Conservation (phyloP, 2,329 filamentous ascomycete genomes). For the Apiospora arundinis region DNA sequence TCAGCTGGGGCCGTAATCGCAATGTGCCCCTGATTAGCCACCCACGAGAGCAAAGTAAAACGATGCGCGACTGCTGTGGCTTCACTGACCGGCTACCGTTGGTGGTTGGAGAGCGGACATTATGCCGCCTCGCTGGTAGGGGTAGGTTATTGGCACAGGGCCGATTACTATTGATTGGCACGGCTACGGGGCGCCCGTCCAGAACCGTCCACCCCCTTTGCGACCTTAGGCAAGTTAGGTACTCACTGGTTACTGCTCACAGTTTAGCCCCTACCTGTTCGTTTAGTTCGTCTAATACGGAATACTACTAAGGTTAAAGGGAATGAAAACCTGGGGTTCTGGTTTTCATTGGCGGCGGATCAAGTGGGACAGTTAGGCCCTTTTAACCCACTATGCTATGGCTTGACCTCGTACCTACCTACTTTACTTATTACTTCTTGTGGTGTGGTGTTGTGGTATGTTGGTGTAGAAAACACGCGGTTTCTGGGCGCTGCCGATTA, state of each 20-base stretch:
- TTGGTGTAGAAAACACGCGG: neutral
- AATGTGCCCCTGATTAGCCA: too few relatives aligned
- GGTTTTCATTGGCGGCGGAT: conserved; percentile 1
- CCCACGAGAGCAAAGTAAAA: neutral
- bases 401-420: neutral
- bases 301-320: neutral
- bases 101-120: conserved; percentile 2
- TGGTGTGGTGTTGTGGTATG: neutral
- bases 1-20: neutral
- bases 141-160: neutral
- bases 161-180: neutral
- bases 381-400: neutral
- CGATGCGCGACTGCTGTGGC: neutral
- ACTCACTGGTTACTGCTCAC: conserved; percentile 6
- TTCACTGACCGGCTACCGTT: neutral
- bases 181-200: neutral
- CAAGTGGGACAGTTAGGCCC: neutral
- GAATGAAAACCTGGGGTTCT: neutral
- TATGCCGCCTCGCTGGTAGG: neutral
- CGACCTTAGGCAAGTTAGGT: neutral
- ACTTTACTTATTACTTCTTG: too few relatives aligned
- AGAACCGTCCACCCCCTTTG: too few relatives aligned
- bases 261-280: neutral
- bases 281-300: neutral
- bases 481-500: neutral